A percentile compares a stretch with the other conserved stretches of the same genome.
Evolutionary conservation across 192 early-diverging fungal species (phyloP).

Genomic region (Podila verticillata): DNA sequence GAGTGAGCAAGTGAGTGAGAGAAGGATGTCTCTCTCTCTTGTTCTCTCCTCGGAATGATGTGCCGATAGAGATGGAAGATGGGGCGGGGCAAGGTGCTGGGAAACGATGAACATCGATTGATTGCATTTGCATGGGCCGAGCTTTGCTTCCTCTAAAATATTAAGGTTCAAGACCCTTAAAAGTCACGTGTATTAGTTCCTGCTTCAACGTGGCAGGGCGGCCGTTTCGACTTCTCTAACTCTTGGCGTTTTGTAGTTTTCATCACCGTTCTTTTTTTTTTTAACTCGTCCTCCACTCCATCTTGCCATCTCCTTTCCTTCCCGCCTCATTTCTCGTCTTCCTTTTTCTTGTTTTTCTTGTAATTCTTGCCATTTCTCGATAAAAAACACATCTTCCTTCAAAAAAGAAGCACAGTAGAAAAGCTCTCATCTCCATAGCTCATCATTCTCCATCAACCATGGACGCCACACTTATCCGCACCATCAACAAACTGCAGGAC

Average conservation of each 20-base stretch:
- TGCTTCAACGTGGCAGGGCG: no score
- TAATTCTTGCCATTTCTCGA: not conserved
- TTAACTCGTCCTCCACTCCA: not conserved
- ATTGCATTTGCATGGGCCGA: no score
- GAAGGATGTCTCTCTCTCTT: not conserved
- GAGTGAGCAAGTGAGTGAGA: not conserved
- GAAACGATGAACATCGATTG: no score
- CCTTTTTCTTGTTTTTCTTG: not conserved
- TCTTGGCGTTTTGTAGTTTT: not conserved
- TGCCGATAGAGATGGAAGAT: no score
- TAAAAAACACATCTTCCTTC: not conserved
- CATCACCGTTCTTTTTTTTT: not conserved
- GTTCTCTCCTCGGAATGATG: not conserved
- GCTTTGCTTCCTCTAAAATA: no score
- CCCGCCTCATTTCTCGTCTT: not conserved
- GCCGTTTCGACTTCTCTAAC: no score
- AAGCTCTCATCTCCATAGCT: not conserved
- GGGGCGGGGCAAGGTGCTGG: no score
- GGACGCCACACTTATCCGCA: constrained; percentile 65
- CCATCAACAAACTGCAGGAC: constrained; percentile 89
- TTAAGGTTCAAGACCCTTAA: no score
- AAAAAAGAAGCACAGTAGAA: not conserved
- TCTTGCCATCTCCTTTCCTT: not conserved
- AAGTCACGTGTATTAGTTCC: no score
- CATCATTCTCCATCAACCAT: constrained; percentile 24